Base-by-base conservation (phyloP, 2,329 filamentous ascomycete genomes). In the Sarocladium oryzae region DNA sequence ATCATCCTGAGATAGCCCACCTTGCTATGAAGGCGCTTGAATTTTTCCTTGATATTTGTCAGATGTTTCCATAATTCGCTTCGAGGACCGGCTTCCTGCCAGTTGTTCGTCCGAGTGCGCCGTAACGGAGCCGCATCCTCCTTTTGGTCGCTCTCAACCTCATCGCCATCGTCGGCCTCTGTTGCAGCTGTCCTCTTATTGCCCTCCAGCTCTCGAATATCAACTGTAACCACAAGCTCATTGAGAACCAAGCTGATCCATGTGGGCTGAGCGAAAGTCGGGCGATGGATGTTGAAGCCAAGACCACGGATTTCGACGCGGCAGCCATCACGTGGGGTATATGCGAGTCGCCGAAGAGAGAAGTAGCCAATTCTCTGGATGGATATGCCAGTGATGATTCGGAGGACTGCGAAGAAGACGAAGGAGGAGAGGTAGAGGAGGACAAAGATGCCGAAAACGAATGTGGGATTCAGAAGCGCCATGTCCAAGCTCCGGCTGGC, bases 361-460 rank as follows among this genome's bases (percentile, higher is more conserved):
- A 95, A 84, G 67, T 95, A 95, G 56, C 93, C 93, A 59, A 99
- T 81, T 59, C 93, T 84, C 70, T 99, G 95, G 57, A 99, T 96
- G 5, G 93, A 99, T 52, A 99, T 77, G 55, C 93, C 93, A 32
- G 92, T 97, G 55, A 92, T 76, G 60, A 97, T 91, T 58, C 93
- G 89, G 56, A 99, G 72, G 60, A 97, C 80, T 62, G 93, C 93
- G 68, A 99, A 96, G 54, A 96, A 69, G 54, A 99, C 85, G 65
- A 99, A 99, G 55, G 92, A 90, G 55, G 84, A 86, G 40, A 99
- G 80, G 72, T 97, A 99, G 55, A 89, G 74, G 57, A 97, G 79
- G 60, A 97, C 83, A 65, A 91, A 62, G 60, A 95, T 76, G 66
- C 92, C 92, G 62, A 95, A 82, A 57, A 96, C 73, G 66, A 96